A percentile compares a stretch with the other conserved stretches of the same genome.
phyloP scores from a whole-genome alignment of 352 stramenopile species.

The Thraustochytrium sp. region DNA sequence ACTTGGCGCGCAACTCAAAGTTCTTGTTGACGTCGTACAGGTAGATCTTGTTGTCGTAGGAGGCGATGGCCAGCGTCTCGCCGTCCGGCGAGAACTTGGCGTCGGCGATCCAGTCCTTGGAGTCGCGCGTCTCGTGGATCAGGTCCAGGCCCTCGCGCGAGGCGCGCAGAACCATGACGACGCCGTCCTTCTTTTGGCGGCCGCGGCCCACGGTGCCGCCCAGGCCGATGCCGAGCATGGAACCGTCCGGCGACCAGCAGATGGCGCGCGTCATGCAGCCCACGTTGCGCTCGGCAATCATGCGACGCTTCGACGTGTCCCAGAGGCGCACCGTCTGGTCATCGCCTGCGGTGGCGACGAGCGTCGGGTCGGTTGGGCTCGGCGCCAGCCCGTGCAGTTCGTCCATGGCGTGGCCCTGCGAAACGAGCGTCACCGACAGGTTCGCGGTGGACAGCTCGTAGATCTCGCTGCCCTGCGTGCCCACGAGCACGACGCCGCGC shows the following conservation, averaged over 20 bases:
- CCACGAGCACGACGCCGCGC: slow-evolving; percentile 50
- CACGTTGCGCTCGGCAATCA: slow-evolving; percentile 16
- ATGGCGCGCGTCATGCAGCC: slow-evolving; percentile 52
- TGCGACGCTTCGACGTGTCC: slow-evolving; percentile 53
- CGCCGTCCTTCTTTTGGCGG: slow-evolving; percentile 60
- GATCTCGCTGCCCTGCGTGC: slow-evolving; percentile 54
- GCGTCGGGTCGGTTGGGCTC: slow-evolving; percentile 61
- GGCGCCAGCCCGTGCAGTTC: slow-evolving; percentile 70
- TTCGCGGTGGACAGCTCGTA: slow-evolving; percentile 54
- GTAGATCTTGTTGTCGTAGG: slow-evolving; percentile 75
- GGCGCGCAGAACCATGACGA: slow-evolving; percentile 62
- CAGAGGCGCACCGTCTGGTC: slow-evolving; percentile 73
- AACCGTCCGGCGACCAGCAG: slow-evolving; percentile 69
- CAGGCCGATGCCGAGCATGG: slow-evolving; percentile 77
- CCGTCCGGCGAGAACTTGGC: slow-evolving; percentile 77
- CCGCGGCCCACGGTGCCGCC: slow-evolving; percentile 49
- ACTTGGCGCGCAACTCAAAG: slow-evolving; percentile 56
- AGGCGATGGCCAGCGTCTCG: slow-evolving; percentile 69
- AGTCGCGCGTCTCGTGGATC: slow-evolving; percentile 76
- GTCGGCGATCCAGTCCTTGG: slow-evolving; percentile 68
- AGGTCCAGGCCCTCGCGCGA: slow-evolving; percentile 66
- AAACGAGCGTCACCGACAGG: slow-evolving; percentile 47
- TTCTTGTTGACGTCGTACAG: slow-evolving; percentile 75
- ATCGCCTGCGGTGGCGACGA: slow-evolving; percentile 65
- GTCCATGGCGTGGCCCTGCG: slow-evolving; percentile 60